Percentiles rank a stretch among this genome's conserved stretches.
Evolutionary conservation across 495 filamentous ascomycete species (phyloP).

Genomic region (Podospora pseudopauciseta): DNA sequence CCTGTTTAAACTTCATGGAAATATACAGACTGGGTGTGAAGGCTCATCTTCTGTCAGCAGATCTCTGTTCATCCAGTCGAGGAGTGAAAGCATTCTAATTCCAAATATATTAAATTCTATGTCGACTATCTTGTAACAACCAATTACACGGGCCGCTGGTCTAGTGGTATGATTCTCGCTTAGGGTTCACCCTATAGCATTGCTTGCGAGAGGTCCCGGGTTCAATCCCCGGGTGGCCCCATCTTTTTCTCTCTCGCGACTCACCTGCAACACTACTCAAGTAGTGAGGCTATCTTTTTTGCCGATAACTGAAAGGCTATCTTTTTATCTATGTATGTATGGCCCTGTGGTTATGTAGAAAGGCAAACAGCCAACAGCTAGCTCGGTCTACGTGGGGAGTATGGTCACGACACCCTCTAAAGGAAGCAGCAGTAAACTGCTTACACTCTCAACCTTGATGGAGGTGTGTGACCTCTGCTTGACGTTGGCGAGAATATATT

Average conservation of each 20-base stretch:
- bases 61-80: too few relatives aligned
- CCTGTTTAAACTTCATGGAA: too few relatives aligned
- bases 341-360: too few relatives aligned
- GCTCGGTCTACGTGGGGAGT: background rate
- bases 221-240: constrained; percentile 26
- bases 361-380: too few relatives aligned
- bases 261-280: background rate
- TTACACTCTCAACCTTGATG: background rate
- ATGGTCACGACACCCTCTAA: background rate
- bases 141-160: constrained; percentile 16
- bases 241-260: background rate
- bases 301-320: background rate
- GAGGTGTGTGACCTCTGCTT: constrained; percentile 11
- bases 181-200: constrained; percentile 23
- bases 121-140: background rate
- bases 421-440: background rate
- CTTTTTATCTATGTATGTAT: background rate
- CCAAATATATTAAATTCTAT: too few relatives aligned
- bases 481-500: constrained; percentile 22
- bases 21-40: too few relatives aligned
- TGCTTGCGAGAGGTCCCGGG: constrained; percentile 25
- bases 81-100: too few relatives aligned
- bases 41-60: too few relatives aligned
- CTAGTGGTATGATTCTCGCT: constrained; percentile 28
- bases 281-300: background rate